Evolutionary conservation across 2,329 filamentous ascomycete species (phyloP), one percentile per base, ranked within the genome.

Genomic region (Chaetothyriales sp.): DNA sequence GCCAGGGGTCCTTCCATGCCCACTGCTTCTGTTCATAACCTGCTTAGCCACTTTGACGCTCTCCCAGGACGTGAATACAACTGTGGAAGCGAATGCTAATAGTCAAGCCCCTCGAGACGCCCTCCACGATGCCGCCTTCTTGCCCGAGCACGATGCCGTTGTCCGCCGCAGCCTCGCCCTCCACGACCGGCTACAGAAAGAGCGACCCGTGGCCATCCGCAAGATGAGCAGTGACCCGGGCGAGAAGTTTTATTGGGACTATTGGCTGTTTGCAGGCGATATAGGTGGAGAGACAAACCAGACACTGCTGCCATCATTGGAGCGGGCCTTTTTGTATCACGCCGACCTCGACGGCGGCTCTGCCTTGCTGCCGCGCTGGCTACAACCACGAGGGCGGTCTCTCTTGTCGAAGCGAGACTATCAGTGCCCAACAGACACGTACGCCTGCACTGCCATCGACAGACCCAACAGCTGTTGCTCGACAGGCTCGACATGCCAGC

Each of bases 381-480:
- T 39, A 10, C 3, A 15, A 15, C 32, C 32, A 46, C 42, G 39
- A 39, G 47, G 48, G n/a, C 36, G 47, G n/a, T 18, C 53, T 45
- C 45, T 55, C 6, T 54, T 58, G 18, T 50, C 47, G n/a, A 55
- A 57, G 47, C 49, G 78, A 52, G 72, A 71, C 46, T 83, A 79
- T 59, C 62, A 74, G 53, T 82, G 79, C 60, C 79, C 79, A 0
- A 60, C 67, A 5, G 75, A 70, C 18, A 81, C 77, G 0, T 66
- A 60, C 18, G 67, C 68, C 42, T 83, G 79, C 61, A 66, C 70
- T 5, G 70, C 67, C 2, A 79, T 81, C 56, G 69, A 69, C 12
- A 71, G 74, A 18, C 73, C 77, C 1, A 70, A 79, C 61, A 77
- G 74, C 58, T 83, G 79, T 61, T 83, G 79, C 58, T 65, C 68